Base-by-base conservation (phyloP, 352 stramenopile genomes). In the Pythium coloratum region DNA sequence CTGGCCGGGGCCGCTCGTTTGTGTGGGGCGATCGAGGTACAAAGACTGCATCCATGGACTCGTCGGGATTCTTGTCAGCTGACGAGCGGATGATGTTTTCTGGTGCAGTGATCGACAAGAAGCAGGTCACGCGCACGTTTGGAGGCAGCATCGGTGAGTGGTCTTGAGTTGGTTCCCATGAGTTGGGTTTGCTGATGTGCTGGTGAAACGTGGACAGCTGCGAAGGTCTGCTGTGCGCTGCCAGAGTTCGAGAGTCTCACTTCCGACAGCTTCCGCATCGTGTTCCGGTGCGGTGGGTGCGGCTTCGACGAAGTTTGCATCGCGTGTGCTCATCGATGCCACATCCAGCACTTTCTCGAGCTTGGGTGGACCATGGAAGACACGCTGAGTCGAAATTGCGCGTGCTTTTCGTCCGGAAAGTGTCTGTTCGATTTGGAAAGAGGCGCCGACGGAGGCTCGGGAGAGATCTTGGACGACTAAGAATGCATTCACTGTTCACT, bases 1-100 rank as follows among this genome's bases (percentile, higher is more conserved):
- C 86, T 40, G 84, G 84, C 34, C 76, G 81, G 64, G 84, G 76
- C 9, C 77, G 82, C 40, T 93, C 84, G 0, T 94, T 91, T 71
- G 81, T 89, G 2, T 92, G 86, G 84, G 85, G 85, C 2, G 85
- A 94, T 69, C 72, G 82, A 83, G 81, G 82, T 91, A 58, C 0
- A 62, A 63, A n/a, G 20, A 24, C 9, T 13, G 18, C 20, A 0
- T 16, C 3, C 9, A 36, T 56, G 20, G 20, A 24, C 1, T 24
- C 28, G 12, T 34, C 47, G 18, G 12, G 24, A 54, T 30, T 54
- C 46, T 32, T 26, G 28, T 42, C 16, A 24, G 20, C 20, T 24
- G 20, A 24, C 46, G 4, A 55, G 28, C 26, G 12, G 40, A 30
- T 28, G 54, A 36, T n/a, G 61, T 28, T 42, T 30, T 49, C 51